Evolutionary conservation across 495 filamentous ascomycete genomes (phyloP), one percentile per base, ranked within the genome.

Genomic region (Penicillium cinerascens): DNA sequence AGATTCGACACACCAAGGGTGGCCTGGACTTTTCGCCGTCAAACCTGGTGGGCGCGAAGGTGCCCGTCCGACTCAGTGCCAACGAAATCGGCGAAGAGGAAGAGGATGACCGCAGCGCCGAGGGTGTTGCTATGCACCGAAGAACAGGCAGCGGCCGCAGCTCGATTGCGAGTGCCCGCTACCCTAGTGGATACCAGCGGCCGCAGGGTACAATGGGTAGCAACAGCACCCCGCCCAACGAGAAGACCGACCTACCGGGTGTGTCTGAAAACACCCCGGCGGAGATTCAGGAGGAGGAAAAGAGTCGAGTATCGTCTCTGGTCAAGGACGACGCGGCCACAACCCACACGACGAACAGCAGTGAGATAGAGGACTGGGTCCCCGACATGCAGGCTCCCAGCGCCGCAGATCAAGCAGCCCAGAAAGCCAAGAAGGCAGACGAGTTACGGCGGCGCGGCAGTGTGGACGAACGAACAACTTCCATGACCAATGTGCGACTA

Each of bases 11-110:
- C 61, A 85, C 83, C 49, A 84, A 87, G 20, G 85, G 85, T 27
- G 78, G 84, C 1, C 77, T 84, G 11, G 82, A 86, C 15, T 92
- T 90, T 67, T 83, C 80, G 8, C 85, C 87, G 1, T 85, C 78
- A 16, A 90, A 88, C 49, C 78, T 91, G 49, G 82, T 87, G 25
- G 70, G 75, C n/a, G 88, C 84, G 15, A 87, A 85, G 23, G 91
- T 97, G 29, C 95, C 95, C 1, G 83, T 95, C 55, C 84, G 93
- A 40, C 74, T 99, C 50, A 96, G 89, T 70, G 95, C 95, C 6
- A 95, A 86, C 58, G 93, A 99, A 66, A 87, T 97, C 4, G 91
- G 92, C 44, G 91, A 92, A 56, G 90, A 82, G 41, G 86, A 88
- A 15, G 89, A 96, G 45, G 87, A 89, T 36, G 60, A 69, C 29